These are phyloP conservation scores for Sutorius eximius DNA, from an alignment of 1,284 basidiomycete genomes.

Conservation along the genomic window DNA sequence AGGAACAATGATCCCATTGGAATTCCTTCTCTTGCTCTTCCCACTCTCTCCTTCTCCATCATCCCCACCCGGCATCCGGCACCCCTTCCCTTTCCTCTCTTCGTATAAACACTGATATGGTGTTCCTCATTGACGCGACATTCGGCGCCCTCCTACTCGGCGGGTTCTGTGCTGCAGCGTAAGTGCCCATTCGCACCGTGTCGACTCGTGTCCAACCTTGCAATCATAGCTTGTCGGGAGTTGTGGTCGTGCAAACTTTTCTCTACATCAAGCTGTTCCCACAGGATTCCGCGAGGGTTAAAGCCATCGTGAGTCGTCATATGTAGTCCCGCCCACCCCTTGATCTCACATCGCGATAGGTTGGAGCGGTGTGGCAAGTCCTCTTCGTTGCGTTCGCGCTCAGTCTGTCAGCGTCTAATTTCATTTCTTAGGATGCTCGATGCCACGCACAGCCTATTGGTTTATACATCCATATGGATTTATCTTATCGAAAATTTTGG, in stretches of 20 bases:
- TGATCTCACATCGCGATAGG: slow-evolving; percentile 16
- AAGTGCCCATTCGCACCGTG: background rate
- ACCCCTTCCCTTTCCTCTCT: background rate
- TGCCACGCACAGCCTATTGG: slow-evolving; percentile 28
- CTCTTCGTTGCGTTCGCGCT: background rate
- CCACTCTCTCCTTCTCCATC: background rate
- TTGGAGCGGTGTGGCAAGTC: slow-evolving; percentile 27
- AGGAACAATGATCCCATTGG: background rate
- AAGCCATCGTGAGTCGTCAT: slow-evolving; percentile 38
- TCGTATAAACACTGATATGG: slow-evolving; percentile 4
- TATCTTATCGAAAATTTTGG: slow-evolving; percentile 33
- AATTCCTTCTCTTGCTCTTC: background rate
- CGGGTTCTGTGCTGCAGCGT: slow-evolving; percentile 43
- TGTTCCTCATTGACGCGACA: slow-evolving; percentile 25
- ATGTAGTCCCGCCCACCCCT: background rate
- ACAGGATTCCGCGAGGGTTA: slow-evolving; percentile 34
- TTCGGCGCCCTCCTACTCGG: slow-evolving; percentile 47
- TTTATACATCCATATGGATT: slow-evolving; percentile 32
- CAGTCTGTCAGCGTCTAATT: slow-evolving; percentile 1
- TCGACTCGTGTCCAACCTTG: background rate
- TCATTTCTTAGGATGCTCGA: slow-evolving; percentile 26
- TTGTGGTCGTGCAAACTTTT: slow-evolving; percentile 44
- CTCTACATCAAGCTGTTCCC: slow-evolving; percentile 46
- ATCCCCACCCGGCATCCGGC: background rate
- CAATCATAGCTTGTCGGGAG: slow-evolving; percentile 41